Percentiles rank a stretch among this genome's conserved stretches.
Evolutionary conservation across 1,139 yeast genomes (phyloP).

Genomic region (Debaryomycetaceae sp.): DNA sequence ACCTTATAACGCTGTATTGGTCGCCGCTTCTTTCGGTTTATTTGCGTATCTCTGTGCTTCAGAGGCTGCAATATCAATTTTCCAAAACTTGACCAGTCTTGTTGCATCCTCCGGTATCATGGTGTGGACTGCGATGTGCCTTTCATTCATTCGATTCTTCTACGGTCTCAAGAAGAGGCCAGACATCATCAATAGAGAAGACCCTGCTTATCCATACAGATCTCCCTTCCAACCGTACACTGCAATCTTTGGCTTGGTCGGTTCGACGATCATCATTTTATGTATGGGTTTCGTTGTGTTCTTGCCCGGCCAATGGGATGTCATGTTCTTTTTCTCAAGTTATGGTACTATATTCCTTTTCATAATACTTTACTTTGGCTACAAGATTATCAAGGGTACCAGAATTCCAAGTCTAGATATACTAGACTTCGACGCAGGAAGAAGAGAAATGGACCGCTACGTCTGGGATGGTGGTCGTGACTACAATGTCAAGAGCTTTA

Average conservation of each 20-base stretch:
- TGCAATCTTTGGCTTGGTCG: constrained; percentile 64
- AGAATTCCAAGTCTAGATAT: constrained; percentile 59
- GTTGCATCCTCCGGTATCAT: constrained; percentile 69
- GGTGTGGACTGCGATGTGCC: constrained; percentile 81
- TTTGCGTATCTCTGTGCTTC: constrained; percentile 59
- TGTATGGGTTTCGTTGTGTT: constrained; percentile 73
- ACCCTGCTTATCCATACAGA: constrained; percentile 68
- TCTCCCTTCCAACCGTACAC: constrained; percentile 76
- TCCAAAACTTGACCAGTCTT: constrained; percentile 60
- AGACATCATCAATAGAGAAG: constrained; percentile 60
- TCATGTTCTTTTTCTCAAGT: constrained; percentile 60
- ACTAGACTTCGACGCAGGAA: constrained; percentile 72
- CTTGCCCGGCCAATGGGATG: constrained; percentile 57
- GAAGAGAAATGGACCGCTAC: constrained; percentile 68
- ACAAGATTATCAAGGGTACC: constrained; percentile 54
- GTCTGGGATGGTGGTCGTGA: constrained; percentile 67
- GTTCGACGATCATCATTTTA: constrained; percentile 52
- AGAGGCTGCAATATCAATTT: constrained; percentile 58
- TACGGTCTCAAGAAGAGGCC: constrained; percentile 65
- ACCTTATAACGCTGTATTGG: constrained; percentile 67
- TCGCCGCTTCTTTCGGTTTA: constrained; percentile 58
- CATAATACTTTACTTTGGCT: constrained; percentile 49
- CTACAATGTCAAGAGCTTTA: constrained; percentile 32
- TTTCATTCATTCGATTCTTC: constrained; percentile 68
- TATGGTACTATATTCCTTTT: constrained; percentile 64